These are phyloP conservation scores for Eucalyptus urophylla DNA, from an alignment of 345 rosid genomes.

Conservation along the genomic window DNA sequence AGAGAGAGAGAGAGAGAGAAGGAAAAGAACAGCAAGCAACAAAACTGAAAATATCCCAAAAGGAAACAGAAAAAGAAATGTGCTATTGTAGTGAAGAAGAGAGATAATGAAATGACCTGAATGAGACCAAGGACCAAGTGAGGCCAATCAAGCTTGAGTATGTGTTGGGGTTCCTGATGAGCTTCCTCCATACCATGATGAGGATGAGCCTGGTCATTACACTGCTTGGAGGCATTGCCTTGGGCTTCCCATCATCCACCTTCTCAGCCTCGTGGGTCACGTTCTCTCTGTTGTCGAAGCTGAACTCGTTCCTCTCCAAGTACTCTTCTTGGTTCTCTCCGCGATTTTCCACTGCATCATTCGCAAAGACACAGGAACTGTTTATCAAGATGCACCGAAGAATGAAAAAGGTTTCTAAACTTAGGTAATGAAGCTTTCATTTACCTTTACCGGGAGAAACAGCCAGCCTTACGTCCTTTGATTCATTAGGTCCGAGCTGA, in stretches of 20 bases:
- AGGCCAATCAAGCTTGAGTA: conserved; percentile 96
- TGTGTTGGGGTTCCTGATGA: conserved; percentile 94
- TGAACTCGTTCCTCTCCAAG: conserved; percentile 70
- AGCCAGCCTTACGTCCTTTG: conserved; percentile 63
- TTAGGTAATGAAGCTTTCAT: background rate
- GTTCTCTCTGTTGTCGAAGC: conserved; percentile 66
- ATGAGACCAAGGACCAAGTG: conserved; percentile 82
- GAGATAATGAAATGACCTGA: conserved; percentile 32
- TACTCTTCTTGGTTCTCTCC: conserved; percentile 31
- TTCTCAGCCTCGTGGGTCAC: conserved; percentile 22
- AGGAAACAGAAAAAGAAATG: background rate
- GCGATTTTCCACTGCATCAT: conserved; percentile 14
- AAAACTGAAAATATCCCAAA: background rate
- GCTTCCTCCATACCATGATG: conserved; percentile 99
- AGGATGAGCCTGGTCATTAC: conserved; percentile 98
- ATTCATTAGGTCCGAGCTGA: conserved; percentile 18
- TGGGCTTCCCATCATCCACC: conserved; percentile 21
- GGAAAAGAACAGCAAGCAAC: background rate
- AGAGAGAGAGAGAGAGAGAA: too few relatives aligned
- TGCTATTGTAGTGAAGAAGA: background rate
- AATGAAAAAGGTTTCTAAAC: background rate
- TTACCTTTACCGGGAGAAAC: conserved; percentile 77
- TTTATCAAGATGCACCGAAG: background rate
- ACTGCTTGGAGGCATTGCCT: conserved; percentile 89
- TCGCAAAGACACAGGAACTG: background rate